Base-by-base conservation (phyloP, 306 rosid species). In the Fragaria iinumae region DNA sequence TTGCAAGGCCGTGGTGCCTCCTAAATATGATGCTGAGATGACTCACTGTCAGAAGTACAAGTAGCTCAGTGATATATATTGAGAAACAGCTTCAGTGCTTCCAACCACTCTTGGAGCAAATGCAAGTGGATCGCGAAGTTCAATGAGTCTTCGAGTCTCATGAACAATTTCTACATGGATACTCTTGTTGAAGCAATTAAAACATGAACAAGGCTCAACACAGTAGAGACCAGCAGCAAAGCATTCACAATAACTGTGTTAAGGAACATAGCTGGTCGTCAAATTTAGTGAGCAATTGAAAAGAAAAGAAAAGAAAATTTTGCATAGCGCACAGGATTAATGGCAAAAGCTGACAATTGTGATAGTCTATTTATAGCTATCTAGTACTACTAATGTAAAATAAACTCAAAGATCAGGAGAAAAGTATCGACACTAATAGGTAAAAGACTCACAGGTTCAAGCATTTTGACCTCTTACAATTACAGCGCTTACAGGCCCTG, bases 51-150 rank as follows among this genome's bases (percentile, higher is more conserved):
- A 21, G 14, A 63, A 63, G 53, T 41, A 43, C 60, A 64, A 63
- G 65, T 50, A 50, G 21, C 52, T 71, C 27, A 41, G 27, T 16
- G 67, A 56, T 0, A 56, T 36, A 13, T 55, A 69, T 41, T 76
- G 80, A 23, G 73, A 34, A 69, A 52, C 57, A 62, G 41, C 38
- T 63, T 70, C 68, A 2, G 34, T 25, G 32, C 59, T 71, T 76
- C 77, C 71, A 17, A 76, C 76, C 68, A 81, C 84, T 81, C 70
- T 81, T 2, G 84, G 84, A 76, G 84, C 77, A 70, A 81, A 81
- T 12, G 84, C 84, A 71, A 76, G 77, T 57, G 84, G 84, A 50
- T 81, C 53, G 60, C 80, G 80, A 20, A 80, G 64, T 72, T 76
- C 81, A 41, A 81, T 81, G 69, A 62, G 77, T 55, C 65, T 81